phyloP scores from a whole-genome alignment of 805 yeast species.

The Candida alai region DNA sequence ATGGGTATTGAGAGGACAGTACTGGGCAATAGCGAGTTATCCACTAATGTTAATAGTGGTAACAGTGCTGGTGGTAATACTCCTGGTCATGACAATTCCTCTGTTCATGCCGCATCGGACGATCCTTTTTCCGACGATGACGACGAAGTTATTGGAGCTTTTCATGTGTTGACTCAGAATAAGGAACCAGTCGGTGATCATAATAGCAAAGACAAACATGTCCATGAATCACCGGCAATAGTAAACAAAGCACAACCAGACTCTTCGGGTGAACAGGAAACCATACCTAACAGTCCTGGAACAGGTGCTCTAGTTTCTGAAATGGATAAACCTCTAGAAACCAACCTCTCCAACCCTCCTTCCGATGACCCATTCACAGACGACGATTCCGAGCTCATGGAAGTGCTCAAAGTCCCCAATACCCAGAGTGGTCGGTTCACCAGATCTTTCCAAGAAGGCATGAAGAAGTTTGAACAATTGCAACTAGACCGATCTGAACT shows the following conservation, averaged over 20 bases:
- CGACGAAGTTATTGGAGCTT: slow-evolving; percentile 13
- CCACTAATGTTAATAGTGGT: too few relatives aligned
- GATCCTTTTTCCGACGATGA: slow-evolving; percentile 33
- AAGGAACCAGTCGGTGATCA: neutral
- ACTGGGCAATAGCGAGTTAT: neutral
- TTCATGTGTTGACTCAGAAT: too few relatives aligned
- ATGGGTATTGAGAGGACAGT: neutral
- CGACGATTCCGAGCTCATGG: slow-evolving; percentile 14
- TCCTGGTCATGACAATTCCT: neutral
- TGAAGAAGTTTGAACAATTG: slow-evolving; percentile 11
- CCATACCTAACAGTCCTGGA: too few relatives aligned
- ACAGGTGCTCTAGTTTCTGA: too few relatives aligned
- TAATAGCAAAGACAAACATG: neutral
- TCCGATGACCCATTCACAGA: slow-evolving; percentile 20
- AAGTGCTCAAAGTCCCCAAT: slow-evolving; percentile 8
- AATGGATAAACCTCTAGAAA: too few relatives aligned
- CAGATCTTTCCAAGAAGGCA: slow-evolving; percentile 12
- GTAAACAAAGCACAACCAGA: too few relatives aligned
- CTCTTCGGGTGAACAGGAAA: too few relatives aligned
- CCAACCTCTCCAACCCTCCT: too few relatives aligned
- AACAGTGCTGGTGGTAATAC: neutral
- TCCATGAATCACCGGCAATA: too few relatives aligned
- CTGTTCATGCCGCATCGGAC: slow-evolving; percentile 10
- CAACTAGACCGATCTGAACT: slow-evolving; percentile 5
- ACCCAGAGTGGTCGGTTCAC: slow-evolving; percentile 5